Base-by-base conservation (phyloP, 768 basidiomycete genomes). In the Dioszegia hungarica region DNA sequence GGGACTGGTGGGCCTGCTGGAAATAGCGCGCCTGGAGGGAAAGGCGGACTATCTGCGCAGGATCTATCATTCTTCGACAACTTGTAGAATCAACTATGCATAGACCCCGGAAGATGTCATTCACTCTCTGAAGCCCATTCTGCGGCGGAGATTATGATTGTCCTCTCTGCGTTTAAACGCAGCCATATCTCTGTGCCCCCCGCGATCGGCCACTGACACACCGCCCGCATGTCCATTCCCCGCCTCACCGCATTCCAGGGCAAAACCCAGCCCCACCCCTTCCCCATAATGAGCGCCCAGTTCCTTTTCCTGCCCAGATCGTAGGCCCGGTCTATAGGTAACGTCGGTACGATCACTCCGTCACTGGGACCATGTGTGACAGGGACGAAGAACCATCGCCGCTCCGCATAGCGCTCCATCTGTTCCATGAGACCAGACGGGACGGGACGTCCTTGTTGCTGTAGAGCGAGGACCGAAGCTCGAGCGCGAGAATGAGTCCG, bases 61-160 rank as follows among this genome's bases (percentile, higher is more conserved):
- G 90, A 90, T 80, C 73, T 90, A 49, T 88, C 86, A 17, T 91
- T 92, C 74, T 92, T 91, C 71, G 89, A 91, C 76, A 86, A 87
- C 33, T 67, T 86, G 29, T 88, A 73, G 73, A n/a, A n/a, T n/a
- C 31, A 17, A 31, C 10, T 17, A 27, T 52, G 28, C 27, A 48
- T 31, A 29, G 24, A 22, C 41, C n/a, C n/a, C n/a, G n/a, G n/a
- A n/a, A n/a, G n/a, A n/a, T n/a, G n/a, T n/a, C n/a, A n/a, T n/a
- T n/a, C n/a, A n/a, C n/a, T n/a, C n/a, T n/a, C n/a, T n/a, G n/a
- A n/a, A n/a, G n/a, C 20, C 17, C 9, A 40, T 33, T 14, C 14
- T 6, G 31, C 31, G 14, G 6, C 31, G 6, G 14, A 6, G 31
- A 33, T 33, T 33, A 6, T 33, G 6, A 41, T 41, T n/a, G 40